phyloP scores from a whole-genome alignment of 495 filamentous ascomycete genomes.

The Bombardia bombarda region DNA sequence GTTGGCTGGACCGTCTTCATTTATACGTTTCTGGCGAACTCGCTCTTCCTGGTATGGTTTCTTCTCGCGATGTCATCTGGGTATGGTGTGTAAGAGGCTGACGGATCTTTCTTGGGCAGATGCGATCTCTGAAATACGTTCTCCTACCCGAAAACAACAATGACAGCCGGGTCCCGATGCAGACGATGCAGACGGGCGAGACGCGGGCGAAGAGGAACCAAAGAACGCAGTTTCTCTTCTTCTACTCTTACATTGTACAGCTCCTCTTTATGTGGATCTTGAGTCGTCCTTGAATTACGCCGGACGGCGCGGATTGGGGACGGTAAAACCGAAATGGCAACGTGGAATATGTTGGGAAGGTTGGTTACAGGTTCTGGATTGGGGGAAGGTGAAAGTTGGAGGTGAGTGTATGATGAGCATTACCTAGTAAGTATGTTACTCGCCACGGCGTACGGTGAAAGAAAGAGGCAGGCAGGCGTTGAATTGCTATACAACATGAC shows the following conservation, averaged over 20 bases:
- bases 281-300: constrained; percentile 36
- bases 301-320: no score
- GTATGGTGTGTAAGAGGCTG: constrained; percentile 6
- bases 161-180: constrained; percentile 59
- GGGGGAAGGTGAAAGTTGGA: no score
- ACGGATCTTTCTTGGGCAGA: constrained; percentile 40
- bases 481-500: no score
- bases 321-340: no score
- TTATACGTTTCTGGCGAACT: constrained; percentile 89
- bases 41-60: constrained; percentile 78
- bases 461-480: no score
- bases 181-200: constrained; percentile 61
- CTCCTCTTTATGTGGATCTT: constrained; percentile 93
- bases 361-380: no score
- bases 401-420: no score
- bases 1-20: constrained; percentile 80
- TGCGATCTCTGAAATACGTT: constrained; percentile 92
- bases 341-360: no score
- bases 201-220: constrained; percentile 74
- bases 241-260: constrained; percentile 91
- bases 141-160: constrained; percentile 76
- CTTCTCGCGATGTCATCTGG: neutral
- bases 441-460: no score
- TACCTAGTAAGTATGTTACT: no score
- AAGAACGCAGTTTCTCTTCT: constrained; percentile 89